phyloP scores from a whole-genome alignment of 2,329 filamentous ascomycete genomes.

The Cercospora sp. region DNA sequence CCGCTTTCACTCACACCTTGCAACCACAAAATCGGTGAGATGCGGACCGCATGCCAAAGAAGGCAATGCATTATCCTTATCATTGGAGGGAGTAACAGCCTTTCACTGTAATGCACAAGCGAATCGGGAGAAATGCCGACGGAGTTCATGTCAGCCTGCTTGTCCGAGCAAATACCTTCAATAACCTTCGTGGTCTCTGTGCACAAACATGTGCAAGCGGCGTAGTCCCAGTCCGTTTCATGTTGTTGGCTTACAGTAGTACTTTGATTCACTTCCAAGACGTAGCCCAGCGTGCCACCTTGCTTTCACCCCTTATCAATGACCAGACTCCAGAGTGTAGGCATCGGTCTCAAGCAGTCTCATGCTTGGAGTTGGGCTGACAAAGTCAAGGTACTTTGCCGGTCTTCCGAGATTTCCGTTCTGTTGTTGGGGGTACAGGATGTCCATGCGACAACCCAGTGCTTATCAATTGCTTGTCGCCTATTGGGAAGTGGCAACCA shows the following conservation, averaged over 20 bases:
- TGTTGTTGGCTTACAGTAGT: background rate
- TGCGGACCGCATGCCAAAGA: background rate
- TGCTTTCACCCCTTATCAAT: background rate
- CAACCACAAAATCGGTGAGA: background rate
- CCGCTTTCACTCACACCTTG: too few species aligned
- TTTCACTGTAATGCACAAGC: background rate
- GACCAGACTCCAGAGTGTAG: background rate
- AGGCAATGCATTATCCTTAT: background rate
- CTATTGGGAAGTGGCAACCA: too few species aligned
- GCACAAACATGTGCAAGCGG: background rate
- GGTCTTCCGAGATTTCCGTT: background rate
- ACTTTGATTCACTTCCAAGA: too few species aligned
- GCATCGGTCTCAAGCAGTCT: background rate
- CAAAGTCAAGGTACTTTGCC: background rate
- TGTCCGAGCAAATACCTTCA: background rate
- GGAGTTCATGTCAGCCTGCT: background rate
- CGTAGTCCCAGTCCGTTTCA: background rate
- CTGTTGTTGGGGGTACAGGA: background rate
- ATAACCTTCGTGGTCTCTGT: background rate
- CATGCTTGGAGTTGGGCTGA: background rate
- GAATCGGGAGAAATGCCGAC: background rate
- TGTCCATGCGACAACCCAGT: background rate
- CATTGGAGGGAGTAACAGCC: background rate
- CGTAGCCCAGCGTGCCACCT: background rate
- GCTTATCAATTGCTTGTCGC: background rate